A percentile compares a stretch with the other conserved stretches of the same genome.
These are phyloP conservation scores for Hapsidospora chrysogenum DNA, from an alignment of 495 filamentous ascomycete genomes.

Conservation along the genomic window DNA sequence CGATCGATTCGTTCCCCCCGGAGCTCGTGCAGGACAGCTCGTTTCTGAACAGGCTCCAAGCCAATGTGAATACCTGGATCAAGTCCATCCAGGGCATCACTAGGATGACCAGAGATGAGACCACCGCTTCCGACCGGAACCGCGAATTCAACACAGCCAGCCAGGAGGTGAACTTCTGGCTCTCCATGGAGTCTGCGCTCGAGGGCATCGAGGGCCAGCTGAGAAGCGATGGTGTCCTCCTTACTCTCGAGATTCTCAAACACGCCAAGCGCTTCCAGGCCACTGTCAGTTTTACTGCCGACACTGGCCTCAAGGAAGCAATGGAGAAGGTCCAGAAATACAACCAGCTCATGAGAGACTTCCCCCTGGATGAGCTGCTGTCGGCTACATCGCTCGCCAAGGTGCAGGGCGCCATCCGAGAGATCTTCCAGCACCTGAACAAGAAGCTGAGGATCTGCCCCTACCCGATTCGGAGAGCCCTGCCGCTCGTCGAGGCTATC, in stretches of 20 bases:
- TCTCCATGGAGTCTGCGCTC: conserved; percentile 82
- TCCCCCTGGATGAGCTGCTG: conserved; percentile 84
- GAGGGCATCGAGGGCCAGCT: conserved; percentile 83
- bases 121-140: conserved; percentile 34
- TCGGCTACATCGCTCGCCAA: conserved; percentile 82
- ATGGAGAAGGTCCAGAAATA: conserved; percentile 94
- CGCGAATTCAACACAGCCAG: conserved; percentile 42
- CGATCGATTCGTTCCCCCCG: conserved; percentile 58
- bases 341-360: conserved; percentile 96
- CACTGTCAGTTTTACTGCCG: conserved; percentile 85
- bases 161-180: conserved; percentile 97
- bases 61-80: conserved; percentile 90
- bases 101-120: conserved; percentile 76
- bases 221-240: conserved; percentile 67
- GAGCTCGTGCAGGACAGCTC: conserved; percentile 62
- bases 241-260: conserved; percentile 86
- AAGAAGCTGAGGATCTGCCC: conserved; percentile 90
- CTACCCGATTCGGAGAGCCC: conserved; percentile 79
- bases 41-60: conserved; percentile 87
- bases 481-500: conserved; percentile 95
- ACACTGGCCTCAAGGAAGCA: conserved; percentile 89
- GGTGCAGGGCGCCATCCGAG: conserved; percentile 71
- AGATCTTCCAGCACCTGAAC: conserved; percentile 87
- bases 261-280: conserved; percentile 94
- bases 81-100: conserved; percentile 97